A percentile compares a stretch with the other conserved stretches of the same genome.
Evolutionary conservation across 2,329 filamentous ascomycete genomes (phyloP).

Genomic region (Penicillium sp.): DNA sequence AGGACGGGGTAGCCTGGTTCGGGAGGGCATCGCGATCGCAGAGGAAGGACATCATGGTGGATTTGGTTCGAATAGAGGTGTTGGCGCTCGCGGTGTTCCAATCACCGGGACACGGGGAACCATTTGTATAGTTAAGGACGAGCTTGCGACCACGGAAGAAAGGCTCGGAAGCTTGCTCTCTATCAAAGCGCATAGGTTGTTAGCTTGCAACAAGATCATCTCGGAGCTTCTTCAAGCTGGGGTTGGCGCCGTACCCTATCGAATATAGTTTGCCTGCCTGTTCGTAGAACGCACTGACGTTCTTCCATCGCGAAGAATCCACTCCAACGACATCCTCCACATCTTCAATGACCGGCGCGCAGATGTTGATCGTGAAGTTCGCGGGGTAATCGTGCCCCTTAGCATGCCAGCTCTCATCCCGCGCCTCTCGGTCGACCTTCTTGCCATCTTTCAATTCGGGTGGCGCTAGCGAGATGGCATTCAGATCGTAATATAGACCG

Average conservation of each 20-base stretch:
- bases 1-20: conserved; percentile 73
- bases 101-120: conserved; percentile 67
- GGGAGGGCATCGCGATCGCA: conserved; percentile 82
- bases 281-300: conserved; percentile 56
- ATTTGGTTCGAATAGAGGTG: conserved; percentile 58
- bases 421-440: conserved; percentile 42
- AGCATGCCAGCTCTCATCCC: conserved; percentile 53
- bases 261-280: conserved; percentile 49
- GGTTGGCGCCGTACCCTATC: conserved; percentile 45
- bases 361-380: conserved; percentile 58
- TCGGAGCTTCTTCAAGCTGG: neutral
- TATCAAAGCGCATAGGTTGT: conserved; percentile 19
- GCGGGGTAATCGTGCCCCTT: conserved; percentile 55
- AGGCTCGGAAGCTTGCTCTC: conserved; percentile 50
- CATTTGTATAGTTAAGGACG: conserved; percentile 75
- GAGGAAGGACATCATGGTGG: conserved; percentile 87
- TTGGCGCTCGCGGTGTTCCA: conserved; percentile 30
- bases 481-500: conserved; percentile 67
- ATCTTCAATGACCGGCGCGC: conserved; percentile 53
- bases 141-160: conserved; percentile 62
- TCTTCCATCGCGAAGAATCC: conserved; percentile 45
- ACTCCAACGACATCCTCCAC: conserved; percentile 53
- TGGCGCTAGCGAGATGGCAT: conserved; percentile 57
- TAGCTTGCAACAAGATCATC: neutral
- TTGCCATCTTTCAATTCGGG: conserved; percentile 48